Conservation (phyloP, 2,329 filamentous ascomycete species). For the Paecilomyces niveus region DNA sequence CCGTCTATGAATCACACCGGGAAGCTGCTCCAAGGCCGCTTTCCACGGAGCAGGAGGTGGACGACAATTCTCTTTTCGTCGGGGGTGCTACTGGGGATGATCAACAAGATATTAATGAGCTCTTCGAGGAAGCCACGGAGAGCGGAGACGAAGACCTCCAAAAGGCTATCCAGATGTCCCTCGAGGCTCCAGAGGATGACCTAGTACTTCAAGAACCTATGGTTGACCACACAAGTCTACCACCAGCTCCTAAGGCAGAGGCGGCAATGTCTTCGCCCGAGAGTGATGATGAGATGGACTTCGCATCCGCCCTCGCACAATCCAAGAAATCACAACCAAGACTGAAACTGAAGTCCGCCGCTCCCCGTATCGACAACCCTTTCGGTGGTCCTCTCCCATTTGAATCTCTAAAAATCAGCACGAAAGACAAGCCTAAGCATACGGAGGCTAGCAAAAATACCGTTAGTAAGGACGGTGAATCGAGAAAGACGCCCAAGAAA, state of each 20-base stretch:
- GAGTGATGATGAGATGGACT: constrained; percentile 69
- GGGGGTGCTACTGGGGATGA: constrained; percentile 35
- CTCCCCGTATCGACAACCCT: constrained; percentile 48
- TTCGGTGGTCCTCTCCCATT: constrained; percentile 85
- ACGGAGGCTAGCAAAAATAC: constrained; percentile 48
- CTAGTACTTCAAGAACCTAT: constrained; percentile 31
- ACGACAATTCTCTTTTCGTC: constrained; percentile 52
- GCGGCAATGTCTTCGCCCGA: constrained; percentile 31
- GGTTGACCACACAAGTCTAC: constrained; percentile 43
- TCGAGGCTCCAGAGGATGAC: constrained; percentile 46
- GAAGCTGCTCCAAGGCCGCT: constrained; percentile 7
- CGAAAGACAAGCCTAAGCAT: constrained; percentile 34
- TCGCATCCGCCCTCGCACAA: constrained; percentile 67
- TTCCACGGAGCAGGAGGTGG: constrained; percentile 15
- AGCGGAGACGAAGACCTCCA: constrained; percentile 67
- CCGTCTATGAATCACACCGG: constrained; percentile 39
- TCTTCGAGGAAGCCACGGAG: constrained; percentile 47
- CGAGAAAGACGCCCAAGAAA: constrained; percentile 18
- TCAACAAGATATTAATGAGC: constrained; percentile 39
- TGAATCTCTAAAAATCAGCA: constrained; percentile 67
- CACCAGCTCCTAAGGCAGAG: constrained; percentile 16
- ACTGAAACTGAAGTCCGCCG: constrained; percentile 25
- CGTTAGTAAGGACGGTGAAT: constrained; percentile 59
- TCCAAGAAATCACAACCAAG: constrained; percentile 56
- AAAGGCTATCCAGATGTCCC: constrained; percentile 75